phyloP scores from a whole-genome alignment of 2,329 filamentous ascomycete species.

The Xylariales sp. region DNA sequence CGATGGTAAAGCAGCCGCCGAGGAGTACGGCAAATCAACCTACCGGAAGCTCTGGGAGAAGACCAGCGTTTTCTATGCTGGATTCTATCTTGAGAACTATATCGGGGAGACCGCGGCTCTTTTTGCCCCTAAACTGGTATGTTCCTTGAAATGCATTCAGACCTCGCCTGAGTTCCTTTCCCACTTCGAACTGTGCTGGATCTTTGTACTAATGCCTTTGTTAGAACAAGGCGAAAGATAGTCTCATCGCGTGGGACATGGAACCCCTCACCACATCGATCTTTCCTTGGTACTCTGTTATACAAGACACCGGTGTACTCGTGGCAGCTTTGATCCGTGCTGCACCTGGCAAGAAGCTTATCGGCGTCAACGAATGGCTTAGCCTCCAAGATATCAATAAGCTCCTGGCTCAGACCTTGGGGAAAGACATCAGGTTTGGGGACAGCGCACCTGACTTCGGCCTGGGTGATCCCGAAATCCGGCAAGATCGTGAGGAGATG shows the following conservation, averaged over 20 bases:
- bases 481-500: background rate
- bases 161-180: no score
- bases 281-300: background rate
- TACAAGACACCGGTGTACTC: background rate
- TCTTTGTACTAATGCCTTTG: no score
- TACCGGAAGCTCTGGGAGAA: background rate
- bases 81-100: background rate
- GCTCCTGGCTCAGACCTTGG: background rate
- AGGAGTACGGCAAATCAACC: background rate
- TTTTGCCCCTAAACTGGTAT: background rate
- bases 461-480: background rate
- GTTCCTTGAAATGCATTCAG: no score
- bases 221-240: background rate
- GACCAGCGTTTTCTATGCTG: background rate
- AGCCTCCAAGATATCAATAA: background rate
- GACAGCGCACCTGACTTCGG: background rate
- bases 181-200: no score
- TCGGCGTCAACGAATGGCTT: background rate
- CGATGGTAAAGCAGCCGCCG: background rate
- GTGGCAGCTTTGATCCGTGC: background rate
- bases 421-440: background rate
- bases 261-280: background rate
- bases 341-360: background rate
- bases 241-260: background rate
- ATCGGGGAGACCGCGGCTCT: background rate